phyloP scores from a whole-genome alignment of 2,329 filamentous ascomycete species.

The Pestalotiopsis sp. region DNA sequence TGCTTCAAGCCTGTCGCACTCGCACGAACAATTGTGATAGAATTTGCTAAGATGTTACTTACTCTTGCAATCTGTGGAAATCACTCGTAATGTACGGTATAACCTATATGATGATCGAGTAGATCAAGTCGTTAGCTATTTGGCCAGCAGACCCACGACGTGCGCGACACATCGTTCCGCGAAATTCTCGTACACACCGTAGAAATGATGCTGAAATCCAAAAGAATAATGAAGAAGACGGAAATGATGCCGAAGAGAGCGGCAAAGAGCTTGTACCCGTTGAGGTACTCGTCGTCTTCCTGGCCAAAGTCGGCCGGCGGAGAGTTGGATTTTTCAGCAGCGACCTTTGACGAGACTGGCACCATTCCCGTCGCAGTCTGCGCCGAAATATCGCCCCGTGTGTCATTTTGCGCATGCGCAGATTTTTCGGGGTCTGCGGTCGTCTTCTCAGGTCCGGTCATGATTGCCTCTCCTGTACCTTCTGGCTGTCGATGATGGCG shows the following conservation, averaged over 20 bases:
- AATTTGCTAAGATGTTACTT: neutral
- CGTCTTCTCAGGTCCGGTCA: neutral
- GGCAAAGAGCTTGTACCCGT: conserved; percentile 27
- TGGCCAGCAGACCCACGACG: neutral
- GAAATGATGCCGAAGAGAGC: conserved; percentile 40
- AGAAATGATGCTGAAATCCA: conserved; percentile 56
- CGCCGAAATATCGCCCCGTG: neutral
- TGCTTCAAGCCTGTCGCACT: neutral
- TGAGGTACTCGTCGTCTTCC: conserved; percentile 20
- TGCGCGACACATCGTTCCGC: neutral
- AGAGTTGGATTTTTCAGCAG: neutral
- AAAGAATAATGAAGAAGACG: conserved; percentile 48
- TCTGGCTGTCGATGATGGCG: neutral
- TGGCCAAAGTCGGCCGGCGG: neutral
- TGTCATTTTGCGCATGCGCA: neutral
- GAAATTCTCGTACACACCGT: conserved; percentile 38
- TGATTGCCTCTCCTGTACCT: neutral
- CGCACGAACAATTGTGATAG: neutral
- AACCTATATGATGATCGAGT: neutral
- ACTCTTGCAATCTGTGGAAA: conserved; percentile 7
- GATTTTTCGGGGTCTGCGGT: neutral
- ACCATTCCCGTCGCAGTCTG: neutral
- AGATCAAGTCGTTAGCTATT: neutral
- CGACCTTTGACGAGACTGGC: neutral
- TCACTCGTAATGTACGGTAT: conserved; percentile 9